Evolutionary conservation across 2,329 filamentous ascomycete species (phyloP), one percentile per base, ranked within the genome.

Genomic region (Dactylellina sp.): DNA sequence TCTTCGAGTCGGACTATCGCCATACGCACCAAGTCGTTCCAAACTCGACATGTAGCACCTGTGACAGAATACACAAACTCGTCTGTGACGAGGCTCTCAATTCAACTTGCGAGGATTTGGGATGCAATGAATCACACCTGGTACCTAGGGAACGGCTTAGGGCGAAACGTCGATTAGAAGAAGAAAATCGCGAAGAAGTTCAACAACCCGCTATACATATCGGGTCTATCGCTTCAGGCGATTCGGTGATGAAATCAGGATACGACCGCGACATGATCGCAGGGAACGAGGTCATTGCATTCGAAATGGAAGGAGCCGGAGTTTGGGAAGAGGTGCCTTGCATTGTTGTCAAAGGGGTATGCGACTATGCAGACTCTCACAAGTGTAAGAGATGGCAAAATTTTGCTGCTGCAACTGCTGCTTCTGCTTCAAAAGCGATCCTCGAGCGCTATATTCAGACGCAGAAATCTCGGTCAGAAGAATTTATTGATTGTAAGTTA

Each of bases 351-450:
- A 80, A 78, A 70, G 82, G 82, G 1, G 79, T 82, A 0, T 82
- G 80, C 32, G 80, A 84, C 76, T 83, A 83, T 44, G 79, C 80
- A 0, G 82, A 83, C 65, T 80, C 80, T 20, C 81, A 83, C 66
- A 82, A 82, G 61, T 80, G 77, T 57, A 81, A 81, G 25, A 61
- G 11, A 0, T 84, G 81, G 82, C 81, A 83, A 60, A 22, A 72
- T 0, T 84, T 81, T 76, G 82, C 82, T 0, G 81, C 82, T 0
- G 80, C 79, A 0, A 80, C 80, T 0, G 82, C 82, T 0, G 82
- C 82, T 0, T 79, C 80, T 1, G 79, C 71, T 16, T 72, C 78
- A n/a, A 82, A 78, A 60, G 78, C 78, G 0, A 53, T 81, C 44
- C 66, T 81, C 22, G 75, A 46, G 25, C n/a, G n/a, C 37, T 46